Evolutionary conservation across 2,329 filamentous ascomycete genomes (phyloP), one percentile per base, ranked within the genome.

Genomic region (Neofusicoccum ribis): DNA sequence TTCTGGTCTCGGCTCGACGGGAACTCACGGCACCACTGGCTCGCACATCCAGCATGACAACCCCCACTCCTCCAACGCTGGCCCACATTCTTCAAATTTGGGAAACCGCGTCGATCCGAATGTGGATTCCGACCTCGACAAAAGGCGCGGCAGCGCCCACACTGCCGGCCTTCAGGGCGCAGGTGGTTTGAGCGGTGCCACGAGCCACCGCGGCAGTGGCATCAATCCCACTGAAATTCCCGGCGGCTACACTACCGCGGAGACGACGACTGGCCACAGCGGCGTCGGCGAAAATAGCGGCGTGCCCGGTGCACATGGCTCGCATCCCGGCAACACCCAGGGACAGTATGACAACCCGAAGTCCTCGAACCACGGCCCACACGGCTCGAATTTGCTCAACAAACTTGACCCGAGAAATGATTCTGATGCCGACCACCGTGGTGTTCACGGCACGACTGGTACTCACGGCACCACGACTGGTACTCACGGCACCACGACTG

Each of bases 51-150:
- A 31, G 27, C 27, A 5, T 7, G 27, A 31, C 27, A 31, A 31
- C 27, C 27, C 6, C 27, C 27, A 31, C 27, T 31, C 27, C 27
- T 31, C 27, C 27, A 31, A 31, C 27, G 60, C 49, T n/a, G 64
- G 65, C 5, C 60, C 60, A 34, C 60, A 64, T 31, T n/a, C 27
- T n/a, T 58, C 59, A 6, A 59, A 59, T 50, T 4, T 64, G 3
- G 50, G 50, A 3, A 66, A 64, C 61, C 60, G 50, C 31, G 31
- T 9, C 7, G 60, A 66, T 14, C 65, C 65, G 3, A 49, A 50
- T 23, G 59, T 66, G 27, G 64, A 66, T 23, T 56, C 47, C 41
- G 64, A 66, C 44, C 47, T 20, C 37, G 49, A 65, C 37, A 56
- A 43, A 23, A 36, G 56, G 8, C 41, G 43, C 15, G 39, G 39